Percentiles rank a stretch among this genome's conserved stretches.
These are phyloP conservation scores for Eremomyces bilateralis DNA, from an alignment of 495 filamentous ascomycete species.

Conservation along the genomic window DNA sequence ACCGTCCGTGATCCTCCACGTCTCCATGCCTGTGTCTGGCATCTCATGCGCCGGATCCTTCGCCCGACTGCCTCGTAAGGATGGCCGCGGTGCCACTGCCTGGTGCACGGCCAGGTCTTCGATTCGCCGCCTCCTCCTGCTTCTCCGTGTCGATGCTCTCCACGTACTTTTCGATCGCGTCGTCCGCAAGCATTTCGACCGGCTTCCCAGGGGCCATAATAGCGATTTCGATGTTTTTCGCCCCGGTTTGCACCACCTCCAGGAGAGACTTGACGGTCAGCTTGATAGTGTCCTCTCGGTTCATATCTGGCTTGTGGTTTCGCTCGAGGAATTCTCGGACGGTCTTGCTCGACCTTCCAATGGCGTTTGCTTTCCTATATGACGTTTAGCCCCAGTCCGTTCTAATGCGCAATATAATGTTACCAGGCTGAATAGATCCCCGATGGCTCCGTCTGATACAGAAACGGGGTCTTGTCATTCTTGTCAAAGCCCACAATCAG, in stretches of 20 bases:
- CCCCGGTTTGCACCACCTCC: constrained; percentile 95
- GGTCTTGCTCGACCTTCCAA: constrained; percentile 94
- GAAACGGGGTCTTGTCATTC: constrained; percentile 58
- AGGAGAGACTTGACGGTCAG: constrained; percentile 92
- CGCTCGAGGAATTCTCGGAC: constrained; percentile 94
- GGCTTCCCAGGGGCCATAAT: constrained; percentile 89
- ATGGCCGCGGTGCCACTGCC: constrained; percentile 63
- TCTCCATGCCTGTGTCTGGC: no score
- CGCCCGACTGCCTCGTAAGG: constrained; percentile 38
- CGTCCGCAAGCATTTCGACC: constrained; percentile 84
- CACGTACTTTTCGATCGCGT: constrained; percentile 88
- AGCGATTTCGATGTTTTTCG: constrained; percentile 98
- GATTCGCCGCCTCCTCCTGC: constrained; percentile 91
- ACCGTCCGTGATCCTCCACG: no score
- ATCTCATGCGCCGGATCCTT: no score
- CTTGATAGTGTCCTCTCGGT: constrained; percentile 88
- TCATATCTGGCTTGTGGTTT: constrained; percentile 95
- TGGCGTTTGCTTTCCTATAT: constrained; percentile 92
- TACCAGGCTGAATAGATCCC: constrained; percentile 98
- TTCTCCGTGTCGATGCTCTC: constrained; percentile 98
- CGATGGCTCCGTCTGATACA: constrained; percentile 95
- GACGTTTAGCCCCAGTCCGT: constrained; percentile 5
- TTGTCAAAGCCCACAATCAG: constrained; percentile 94
- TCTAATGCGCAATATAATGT: constrained; percentile 11
- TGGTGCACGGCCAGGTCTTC: constrained; percentile 65